Percentiles rank a stretch among this genome's conserved stretches.
Evolutionary conservation across 495 filamentous ascomycete species (phyloP).

Genomic region (Aspergillus cavernicola): DNA sequence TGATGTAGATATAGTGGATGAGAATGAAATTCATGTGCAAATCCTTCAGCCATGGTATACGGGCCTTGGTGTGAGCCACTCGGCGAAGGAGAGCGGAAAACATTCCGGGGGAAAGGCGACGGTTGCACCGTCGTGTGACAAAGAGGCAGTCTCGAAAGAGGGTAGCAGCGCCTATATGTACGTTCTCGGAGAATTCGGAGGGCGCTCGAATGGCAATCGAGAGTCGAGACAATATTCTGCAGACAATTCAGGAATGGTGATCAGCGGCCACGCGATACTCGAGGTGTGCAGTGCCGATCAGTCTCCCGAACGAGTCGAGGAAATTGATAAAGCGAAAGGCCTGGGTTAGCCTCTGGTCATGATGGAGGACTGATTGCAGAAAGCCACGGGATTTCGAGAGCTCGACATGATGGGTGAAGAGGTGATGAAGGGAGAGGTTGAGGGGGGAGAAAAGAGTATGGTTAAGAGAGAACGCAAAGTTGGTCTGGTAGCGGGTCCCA

Average conservation of each 20-base stretch:
- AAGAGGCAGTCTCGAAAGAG: background rate
- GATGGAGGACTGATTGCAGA: background rate
- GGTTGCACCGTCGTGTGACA: constrained; percentile 10
- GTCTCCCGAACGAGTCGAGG: background rate
- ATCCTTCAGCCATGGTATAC: constrained; percentile 35
- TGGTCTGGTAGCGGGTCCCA: constrained; percentile 6
- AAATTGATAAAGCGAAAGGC: background rate
- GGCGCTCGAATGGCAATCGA: background rate
- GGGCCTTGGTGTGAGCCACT: constrained; percentile 15
- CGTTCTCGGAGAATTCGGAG: background rate
- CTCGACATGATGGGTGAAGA: background rate
- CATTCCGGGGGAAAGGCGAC: constrained; percentile 26
- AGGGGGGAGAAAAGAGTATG: background rate
- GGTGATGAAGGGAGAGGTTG: background rate
- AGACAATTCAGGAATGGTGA: constrained; percentile 7
- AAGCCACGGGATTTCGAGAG: background rate
- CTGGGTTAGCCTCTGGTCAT: constrained; percentile 9
- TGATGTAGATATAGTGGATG: constrained; percentile 81
- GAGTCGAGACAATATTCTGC: background rate
- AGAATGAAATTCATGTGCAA: constrained; percentile 81
- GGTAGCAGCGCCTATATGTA: constrained; percentile 9
- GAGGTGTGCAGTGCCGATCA: constrained; percentile 5
- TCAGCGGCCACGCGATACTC: constrained; percentile 12
- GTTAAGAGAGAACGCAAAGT: background rate
- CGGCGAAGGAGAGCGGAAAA: constrained; percentile 26